Base-by-base conservation (phyloP, 1,139 yeast species). In the Magnusiomyces tetraspermus region DNA sequence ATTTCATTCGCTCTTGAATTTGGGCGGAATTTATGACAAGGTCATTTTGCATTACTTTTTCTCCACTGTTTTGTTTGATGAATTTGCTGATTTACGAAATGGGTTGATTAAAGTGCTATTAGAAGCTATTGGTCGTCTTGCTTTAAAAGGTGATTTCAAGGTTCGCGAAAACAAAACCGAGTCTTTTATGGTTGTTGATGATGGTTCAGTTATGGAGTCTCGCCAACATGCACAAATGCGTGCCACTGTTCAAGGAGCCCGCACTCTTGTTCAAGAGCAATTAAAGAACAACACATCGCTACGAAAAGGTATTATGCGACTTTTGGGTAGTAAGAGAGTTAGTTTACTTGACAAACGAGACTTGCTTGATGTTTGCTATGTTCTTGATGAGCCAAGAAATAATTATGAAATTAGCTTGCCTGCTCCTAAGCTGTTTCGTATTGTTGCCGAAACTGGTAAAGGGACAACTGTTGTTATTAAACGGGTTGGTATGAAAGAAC, bases 11-110 rank as follows among this genome's bases (percentile, higher is more conserved):
- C 63, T 92, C 42, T 71, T 90, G 51, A 63, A 78, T 3, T 71
- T 87, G 38, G 97, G 97, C 11, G 97, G 94, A 0, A 70, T 89
- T 56, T 82, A 80, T 55, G 85, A 86, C 61, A 67, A 72, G 17
- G 72, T 75, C 24, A 73, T 88, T 3, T 64, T 88, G 58, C 71
- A 76, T 30, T 86, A 86, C 61, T 79, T 82, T 56, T 78, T 86
- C 59, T 74, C 79, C 48, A 70, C 79, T 0, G 68, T 83, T 48
- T 73, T 81, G 44, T 71, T 83, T 49, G 89, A 83, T 48, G 71
- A 73, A 2, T 76, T 83, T 2, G 70, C 77, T 0, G 74, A 73
- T 50, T 71, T 87, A 48, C 76, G 80, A 50, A 70, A 73, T 23
- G 74, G 76, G 17, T 63, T 87, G 54, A 67, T 82, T 2, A 70